Conservation (phyloP, 345 rosid species). For the Syzygium grande region DNA sequence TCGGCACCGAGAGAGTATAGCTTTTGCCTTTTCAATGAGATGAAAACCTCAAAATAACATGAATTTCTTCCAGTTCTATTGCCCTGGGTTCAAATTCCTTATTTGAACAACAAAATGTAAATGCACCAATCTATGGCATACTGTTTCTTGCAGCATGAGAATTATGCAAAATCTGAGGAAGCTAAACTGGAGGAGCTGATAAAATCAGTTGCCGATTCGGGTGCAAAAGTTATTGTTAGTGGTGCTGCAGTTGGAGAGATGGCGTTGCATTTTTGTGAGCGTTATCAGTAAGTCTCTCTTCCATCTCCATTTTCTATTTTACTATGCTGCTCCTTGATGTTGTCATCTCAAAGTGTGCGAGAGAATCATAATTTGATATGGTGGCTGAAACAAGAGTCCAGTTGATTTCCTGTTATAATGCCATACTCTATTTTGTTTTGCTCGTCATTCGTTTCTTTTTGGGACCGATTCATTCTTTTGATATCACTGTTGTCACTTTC, state of each 20-base stretch:
- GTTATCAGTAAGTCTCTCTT: constrained; percentile 56
- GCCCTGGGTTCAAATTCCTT: neutral
- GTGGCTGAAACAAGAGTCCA: neutral
- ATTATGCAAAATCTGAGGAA: constrained; percentile 96
- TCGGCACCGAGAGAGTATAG: neutral
- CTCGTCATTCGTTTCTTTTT: neutral
- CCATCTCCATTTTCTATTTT: neutral
- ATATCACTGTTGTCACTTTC: constrained; percentile 12
- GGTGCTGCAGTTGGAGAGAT: constrained; percentile 97
- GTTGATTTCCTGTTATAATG: neutral
- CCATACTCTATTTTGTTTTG: neutral
- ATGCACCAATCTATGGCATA: neutral
- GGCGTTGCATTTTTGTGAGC: constrained; percentile 99
- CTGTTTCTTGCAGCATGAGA: constrained; percentile 57
- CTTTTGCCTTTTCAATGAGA: neutral
- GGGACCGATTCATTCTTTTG: neutral
- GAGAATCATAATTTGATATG: neutral
- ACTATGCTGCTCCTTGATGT: neutral
- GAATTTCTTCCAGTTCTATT: neutral
- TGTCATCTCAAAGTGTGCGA: neutral
- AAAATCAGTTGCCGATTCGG: constrained; percentile 89
- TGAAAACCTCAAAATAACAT: neutral
- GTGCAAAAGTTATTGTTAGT: constrained; percentile 91
- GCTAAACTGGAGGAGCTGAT: constrained; percentile 89
- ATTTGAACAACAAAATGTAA: neutral